Evolutionary conservation across 1,284 basidiomycete genomes (phyloP), one percentile per base, ranked within the genome.

Genomic region (Gomphus bonarii): DNA sequence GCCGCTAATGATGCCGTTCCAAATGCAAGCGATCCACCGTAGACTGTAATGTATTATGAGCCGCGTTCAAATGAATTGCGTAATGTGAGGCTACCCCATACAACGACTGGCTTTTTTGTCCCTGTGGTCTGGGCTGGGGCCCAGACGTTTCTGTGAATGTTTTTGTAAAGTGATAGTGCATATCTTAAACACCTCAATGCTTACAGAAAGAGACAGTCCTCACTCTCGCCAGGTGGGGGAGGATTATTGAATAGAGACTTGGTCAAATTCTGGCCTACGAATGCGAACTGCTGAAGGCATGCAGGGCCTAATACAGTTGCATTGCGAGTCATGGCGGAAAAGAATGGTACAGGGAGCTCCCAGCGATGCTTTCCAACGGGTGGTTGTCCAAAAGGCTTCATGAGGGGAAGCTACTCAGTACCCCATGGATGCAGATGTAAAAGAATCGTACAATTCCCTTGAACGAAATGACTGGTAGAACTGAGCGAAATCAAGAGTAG

Each of bases 131-230:
- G 20, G 16, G 25, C 33, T 7, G 61, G 58, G 8, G 62, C 49
- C 62, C 61, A 63, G 14, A 62, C 58, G 52, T 63, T 63, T 30
- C 61, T 63, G 28, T 38, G 38, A 31, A 58, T 44, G 44, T 10
- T 31, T 18, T 25, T 9, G 12, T 35, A 20, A 9, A 20, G 9
- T 14, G 22, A 36, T 36, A 18, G 3, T 38, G 7, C 30, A 31
- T 14, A 9, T 28, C 36, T 4, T 49, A 3, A 22, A 36, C 25
- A 14, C n/a, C 22, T 16, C 30, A 36, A 4, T 11, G 43, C 56
- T 43, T 28, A 58, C 56, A 58, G 42, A 53, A 58, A 58, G 18
- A 58, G 56, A 28, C 56, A 58, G 47, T 58, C 56, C 43, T 58
- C 56, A 38, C 42, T 53, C 48, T 58, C 56, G 16, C 38, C 38